These are phyloP conservation scores for Craterostigma plantagineum DNA, from an alignment of 257 asterid genomes.

Conservation along the genomic window DNA sequence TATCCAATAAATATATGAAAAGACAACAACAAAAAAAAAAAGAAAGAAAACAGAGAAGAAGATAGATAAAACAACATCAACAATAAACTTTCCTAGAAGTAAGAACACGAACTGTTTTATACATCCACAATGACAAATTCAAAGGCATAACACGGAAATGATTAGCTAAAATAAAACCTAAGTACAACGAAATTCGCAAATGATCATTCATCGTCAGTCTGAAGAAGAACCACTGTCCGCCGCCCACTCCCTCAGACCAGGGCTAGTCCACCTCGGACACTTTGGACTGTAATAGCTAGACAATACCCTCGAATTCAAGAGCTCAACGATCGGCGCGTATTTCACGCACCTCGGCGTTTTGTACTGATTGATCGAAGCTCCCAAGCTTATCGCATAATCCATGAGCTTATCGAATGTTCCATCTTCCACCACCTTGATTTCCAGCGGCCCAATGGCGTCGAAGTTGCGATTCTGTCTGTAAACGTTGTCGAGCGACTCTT, in stretches of 20 bases:
- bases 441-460: constrained; percentile 44
- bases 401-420: constrained; percentile 58
- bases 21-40: too few species aligned
- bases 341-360: constrained; percentile 58
- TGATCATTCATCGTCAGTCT: background rate
- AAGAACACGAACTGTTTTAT: too few species aligned
- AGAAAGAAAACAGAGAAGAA: too few species aligned
- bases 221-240: constrained; percentile 10
- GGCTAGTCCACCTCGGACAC: constrained; percentile 39
- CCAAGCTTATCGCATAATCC: constrained; percentile 51
- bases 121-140: too few species aligned
- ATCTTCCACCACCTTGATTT: constrained; percentile 41
- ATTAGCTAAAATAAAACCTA: background rate
- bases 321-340: constrained; percentile 40
- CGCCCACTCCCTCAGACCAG: constrained; percentile 52
- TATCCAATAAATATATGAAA: too few species aligned
- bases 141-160: background rate
- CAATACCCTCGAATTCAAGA: constrained; percentile 31
- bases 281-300: constrained; percentile 38
- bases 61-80: too few species aligned
- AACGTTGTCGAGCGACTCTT: constrained; percentile 53
- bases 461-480: constrained; percentile 47
- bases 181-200: background rate
- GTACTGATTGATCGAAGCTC: constrained; percentile 60
- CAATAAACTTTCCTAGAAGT: too few species aligned